Percentiles rank a stretch among this genome's conserved stretches.
These are phyloP conservation scores for Zea luxurians DNA, from an alignment of 176 grass and related monocot genomes.

Conservation along the genomic window DNA sequence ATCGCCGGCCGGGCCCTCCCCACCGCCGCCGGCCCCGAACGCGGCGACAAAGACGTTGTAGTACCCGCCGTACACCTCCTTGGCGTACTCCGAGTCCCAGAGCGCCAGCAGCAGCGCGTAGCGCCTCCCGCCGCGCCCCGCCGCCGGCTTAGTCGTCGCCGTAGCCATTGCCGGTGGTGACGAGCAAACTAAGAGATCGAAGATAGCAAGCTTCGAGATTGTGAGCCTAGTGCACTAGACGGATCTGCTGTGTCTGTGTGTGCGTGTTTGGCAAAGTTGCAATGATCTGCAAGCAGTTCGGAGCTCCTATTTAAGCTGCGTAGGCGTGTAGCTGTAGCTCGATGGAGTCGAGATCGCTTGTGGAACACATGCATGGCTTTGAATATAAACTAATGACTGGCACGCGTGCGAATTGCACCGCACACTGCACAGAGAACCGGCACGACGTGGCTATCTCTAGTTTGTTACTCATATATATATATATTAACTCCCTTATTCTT, in stretches of 20 bases:
- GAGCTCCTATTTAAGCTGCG: neutral
- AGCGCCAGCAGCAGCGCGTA: slow-evolving; percentile 46
- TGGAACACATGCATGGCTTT: neutral
- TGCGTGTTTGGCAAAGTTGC: too few relatives aligned
- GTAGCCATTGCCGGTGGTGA: neutral
- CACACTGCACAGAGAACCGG: too few relatives aligned
- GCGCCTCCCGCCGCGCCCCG: neutral
- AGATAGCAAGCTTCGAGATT: too few relatives aligned
- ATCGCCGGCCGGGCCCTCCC: neutral
- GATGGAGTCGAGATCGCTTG: neutral
- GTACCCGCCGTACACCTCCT: slow-evolving; percentile 54
- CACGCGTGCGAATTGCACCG: neutral
- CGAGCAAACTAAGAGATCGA: neutral
- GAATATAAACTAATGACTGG: neutral
- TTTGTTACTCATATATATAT: too few relatives aligned
- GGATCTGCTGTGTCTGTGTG: too few relatives aligned
- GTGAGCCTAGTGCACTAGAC: too few relatives aligned
- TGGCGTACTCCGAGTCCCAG: slow-evolving; percentile 58
- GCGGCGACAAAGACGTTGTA: slow-evolving; percentile 43
- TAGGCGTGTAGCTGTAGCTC: neutral
- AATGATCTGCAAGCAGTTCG: too few relatives aligned
- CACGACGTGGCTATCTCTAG: neutral
- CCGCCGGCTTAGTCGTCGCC: neutral
- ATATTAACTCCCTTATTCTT: too few relatives aligned
- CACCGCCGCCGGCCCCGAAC: slow-evolving; percentile 20